Evolutionary conservation across 2,329 filamentous ascomycete genomes (phyloP), one percentile per base, ranked within the genome.

Genomic region (Aureobasidium musti): DNA sequence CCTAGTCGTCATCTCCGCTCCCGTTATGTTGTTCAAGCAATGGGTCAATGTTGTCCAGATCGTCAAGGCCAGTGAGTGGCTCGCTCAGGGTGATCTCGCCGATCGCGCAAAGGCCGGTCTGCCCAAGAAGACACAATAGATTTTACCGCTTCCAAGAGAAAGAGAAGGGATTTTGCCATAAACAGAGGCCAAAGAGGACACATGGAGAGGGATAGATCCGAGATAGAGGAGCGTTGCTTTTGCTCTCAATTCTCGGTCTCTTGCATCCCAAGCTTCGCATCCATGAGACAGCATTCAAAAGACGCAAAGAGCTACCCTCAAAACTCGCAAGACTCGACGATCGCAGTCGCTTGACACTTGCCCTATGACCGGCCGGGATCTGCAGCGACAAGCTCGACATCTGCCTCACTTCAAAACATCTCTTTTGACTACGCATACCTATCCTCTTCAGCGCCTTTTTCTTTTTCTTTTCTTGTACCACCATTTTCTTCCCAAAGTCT

Each of bases 11-110:
- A 80, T 96, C 72, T 93, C 91, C 73, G 87, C 90, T 71, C 93
- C 93, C 14, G 83, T 97, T 76, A 98, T 98, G 93, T 82, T 87
- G 28, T 84, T 88, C 72, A 99, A 99, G 85, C 95, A 99, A 77
- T 84, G 90, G 74, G 91, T 98, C 83, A 99, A 99, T 74, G 84
- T 97, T 60, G 85, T 98, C 56, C 95, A 99, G 82, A 85, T 99
- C 72, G 86, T 96, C 74, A 96, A 97, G 79, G 95, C 95, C 7
- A 93, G 92, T 79, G 88, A 87, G 75, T 96, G 91, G 89, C 83
- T 99, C 45, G 95, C 92, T 0, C 93, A 98, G 79, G 92, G 92
- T n/a, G 95, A 99, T 73, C 78, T 90, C 41, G 83, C 86, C 73
- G 82, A 84, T 68, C 85, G 92, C 73, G 85, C 71, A 70, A 75